These are phyloP conservation scores for Aspergillus bridgeri DNA, from an alignment of 495 filamentous ascomycete species.

Conservation along the genomic window DNA sequence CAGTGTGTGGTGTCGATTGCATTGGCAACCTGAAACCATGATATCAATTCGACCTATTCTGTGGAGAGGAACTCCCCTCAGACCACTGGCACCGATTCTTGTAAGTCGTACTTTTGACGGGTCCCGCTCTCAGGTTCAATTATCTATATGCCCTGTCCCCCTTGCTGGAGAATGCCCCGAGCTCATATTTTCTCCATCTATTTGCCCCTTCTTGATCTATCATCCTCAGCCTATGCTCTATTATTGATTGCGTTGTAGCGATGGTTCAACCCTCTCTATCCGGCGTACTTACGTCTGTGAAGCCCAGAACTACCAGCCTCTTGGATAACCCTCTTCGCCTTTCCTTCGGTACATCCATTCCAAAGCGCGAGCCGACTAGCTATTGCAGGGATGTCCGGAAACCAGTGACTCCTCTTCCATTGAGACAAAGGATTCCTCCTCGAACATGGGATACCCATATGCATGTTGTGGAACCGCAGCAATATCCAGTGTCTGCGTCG, in stretches of 20 bases:
- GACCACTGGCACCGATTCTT: background rate
- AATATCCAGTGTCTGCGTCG: conserved; percentile 32
- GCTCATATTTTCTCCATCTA: background rate
- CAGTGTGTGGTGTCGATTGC: background rate
- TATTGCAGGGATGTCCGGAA: conserved; percentile 15
- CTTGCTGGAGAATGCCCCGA: background rate
- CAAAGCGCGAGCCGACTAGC: conserved; percentile 5
- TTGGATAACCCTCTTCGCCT: conserved; percentile 13
- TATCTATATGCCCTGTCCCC: background rate
- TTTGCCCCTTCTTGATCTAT: background rate
- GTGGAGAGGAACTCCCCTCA: conserved; percentile 8
- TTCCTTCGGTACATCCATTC: conserved; percentile 2
- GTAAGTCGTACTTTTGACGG: conserved; percentile 9
- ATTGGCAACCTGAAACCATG: background rate
- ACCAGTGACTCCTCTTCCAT: conserved; percentile 4
- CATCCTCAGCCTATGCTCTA: background rate
- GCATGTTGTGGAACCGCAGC: conserved; percentile 47
- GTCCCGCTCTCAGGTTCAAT: background rate
- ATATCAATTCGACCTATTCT: conserved; percentile 8
- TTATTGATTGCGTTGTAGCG: background rate
- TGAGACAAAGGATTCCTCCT: conserved; percentile 31
- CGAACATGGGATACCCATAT: conserved; percentile 52
- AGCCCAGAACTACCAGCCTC: conserved; percentile 9
- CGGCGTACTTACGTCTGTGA: conserved; percentile 13
- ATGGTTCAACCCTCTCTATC: conserved; percentile 1